phyloP scores from a whole-genome alignment of 345 rosid species.

The Boechera stricta region DNA sequence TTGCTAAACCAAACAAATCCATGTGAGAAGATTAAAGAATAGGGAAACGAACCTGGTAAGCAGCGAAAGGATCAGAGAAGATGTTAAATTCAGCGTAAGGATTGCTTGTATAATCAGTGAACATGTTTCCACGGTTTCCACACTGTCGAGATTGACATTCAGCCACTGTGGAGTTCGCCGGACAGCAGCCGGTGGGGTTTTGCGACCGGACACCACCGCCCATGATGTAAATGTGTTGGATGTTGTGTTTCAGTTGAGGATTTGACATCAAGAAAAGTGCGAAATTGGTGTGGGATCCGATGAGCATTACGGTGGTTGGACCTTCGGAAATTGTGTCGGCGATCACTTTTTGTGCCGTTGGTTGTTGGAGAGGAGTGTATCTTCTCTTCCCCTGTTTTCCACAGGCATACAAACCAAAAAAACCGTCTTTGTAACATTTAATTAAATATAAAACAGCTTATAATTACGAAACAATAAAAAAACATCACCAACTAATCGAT shows the following conservation, averaged over 20 bases:
- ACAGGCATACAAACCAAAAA: neutral
- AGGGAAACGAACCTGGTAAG: constrained; percentile 65
- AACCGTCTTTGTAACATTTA: too few species aligned
- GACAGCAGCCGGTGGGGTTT: constrained; percentile 77
- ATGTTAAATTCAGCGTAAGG: constrained; percentile 93
- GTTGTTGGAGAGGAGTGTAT: constrained; percentile 76
- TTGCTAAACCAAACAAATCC: neutral
- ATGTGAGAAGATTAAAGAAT: neutral
- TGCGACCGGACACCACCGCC: constrained; percentile 81
- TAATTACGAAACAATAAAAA: neutral
- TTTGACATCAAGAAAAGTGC: constrained; percentile 80
- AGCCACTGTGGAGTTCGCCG: constrained; percentile 47
- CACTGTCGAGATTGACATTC: constrained; percentile 67
- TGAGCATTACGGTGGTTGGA: constrained; percentile 60
- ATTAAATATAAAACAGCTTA: too few species aligned
- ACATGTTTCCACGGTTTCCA: constrained; percentile 74
- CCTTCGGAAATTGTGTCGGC: constrained; percentile 70
- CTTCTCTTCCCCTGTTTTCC: constrained; percentile 73
- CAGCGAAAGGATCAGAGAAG: constrained; percentile 86
- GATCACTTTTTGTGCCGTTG: constrained; percentile 82
- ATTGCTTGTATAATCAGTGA: constrained; percentile 68
- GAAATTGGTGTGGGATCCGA: constrained; percentile 80
- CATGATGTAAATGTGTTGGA: constrained; percentile 80
- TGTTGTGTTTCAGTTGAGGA: constrained; percentile 72
- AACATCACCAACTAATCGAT: neutral